phyloP scores from a whole-genome alignment of 208 protist genomes.

The Leishmania tropica region DNA sequence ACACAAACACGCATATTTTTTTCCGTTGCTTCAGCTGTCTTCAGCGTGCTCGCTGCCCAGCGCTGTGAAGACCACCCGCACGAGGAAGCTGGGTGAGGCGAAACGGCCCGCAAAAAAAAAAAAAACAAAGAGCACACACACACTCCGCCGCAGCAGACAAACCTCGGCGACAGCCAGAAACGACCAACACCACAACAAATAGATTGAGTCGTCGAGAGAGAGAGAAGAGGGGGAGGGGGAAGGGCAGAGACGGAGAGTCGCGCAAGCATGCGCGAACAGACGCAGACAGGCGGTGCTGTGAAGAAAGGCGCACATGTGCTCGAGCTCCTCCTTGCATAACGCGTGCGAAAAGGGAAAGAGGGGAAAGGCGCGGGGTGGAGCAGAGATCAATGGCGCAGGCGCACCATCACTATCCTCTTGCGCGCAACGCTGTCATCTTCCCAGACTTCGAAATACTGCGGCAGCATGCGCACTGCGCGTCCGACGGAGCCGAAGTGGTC shows the following conservation, averaged over 20 bases:
- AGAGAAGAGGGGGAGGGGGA: not conserved
- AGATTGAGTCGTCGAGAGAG: not conserved
- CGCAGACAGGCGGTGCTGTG: not conserved
- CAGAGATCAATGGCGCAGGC: not conserved
- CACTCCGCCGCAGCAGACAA: not conserved
- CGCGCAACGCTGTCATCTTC: not conserved
- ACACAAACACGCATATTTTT: not conserved
- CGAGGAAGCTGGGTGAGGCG: not conserved
- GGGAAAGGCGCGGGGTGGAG: not conserved
- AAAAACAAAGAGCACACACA: not conserved
- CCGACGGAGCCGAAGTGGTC: constrained; percentile 62
- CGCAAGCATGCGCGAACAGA: not conserved
- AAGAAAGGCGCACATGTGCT: not conserved
- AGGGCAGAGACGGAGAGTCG: not conserved
- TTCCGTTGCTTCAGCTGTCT: not conserved
- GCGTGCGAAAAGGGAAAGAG: not conserved
- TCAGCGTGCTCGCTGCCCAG: not conserved
- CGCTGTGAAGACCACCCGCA: not conserved
- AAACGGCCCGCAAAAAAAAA: not conserved
- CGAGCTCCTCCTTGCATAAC: not conserved
- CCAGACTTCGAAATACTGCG: constrained; percentile 65
- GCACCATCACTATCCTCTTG: constrained; percentile 9
- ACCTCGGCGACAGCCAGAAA: not conserved
- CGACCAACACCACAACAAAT: not conserved
- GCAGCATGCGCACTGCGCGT: constrained; percentile 52